Base-by-base conservation (phyloP, 2,329 filamentous ascomycete genomes). In the Aureobasidium sp. region DNA sequence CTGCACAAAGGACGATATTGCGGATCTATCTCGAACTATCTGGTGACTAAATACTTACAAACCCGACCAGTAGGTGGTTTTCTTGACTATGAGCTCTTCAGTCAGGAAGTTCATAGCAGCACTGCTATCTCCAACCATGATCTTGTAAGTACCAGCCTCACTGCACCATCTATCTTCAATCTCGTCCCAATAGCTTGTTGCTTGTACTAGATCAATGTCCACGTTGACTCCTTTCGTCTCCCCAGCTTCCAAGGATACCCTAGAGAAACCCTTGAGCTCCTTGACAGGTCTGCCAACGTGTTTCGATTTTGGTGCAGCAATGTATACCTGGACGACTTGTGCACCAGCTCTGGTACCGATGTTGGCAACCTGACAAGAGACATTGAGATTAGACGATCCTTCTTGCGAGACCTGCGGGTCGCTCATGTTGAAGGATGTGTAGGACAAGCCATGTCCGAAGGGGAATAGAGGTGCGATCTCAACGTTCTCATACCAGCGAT, bases 391-490 rank as follows among this genome's bases (percentile, higher is more conserved):
- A 3, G 36, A 38, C 31, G 51, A 40, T 4, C 16, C 31, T 8
- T 15, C 2, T 10, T 40, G 31, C 3, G 18, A 10, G 23, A 55
- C 4, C 15, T 29, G 15, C 2, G 47, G 33, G 16, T 38, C 11
- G 33, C 16, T 38, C 9, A 16, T 56, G 25, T 43, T 20, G 74
- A 94, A 96, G 1, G 79, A 86, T 0, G 93, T 93, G 79, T 95
- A 97, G 58, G 90, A 92, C 5, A 97, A 84, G 0, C 94, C 94
- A 66, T 90, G 94, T 0, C 94, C 94, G 71, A 97, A 97, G 50
- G 93, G 91, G 74, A 90, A 97, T 1, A 91, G 90, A 0, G 93
- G 93, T 9, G 83, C 83, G 66, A 94, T 89, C 55, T 83, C 82
- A 59, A 90, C 77, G 73, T 91, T 91, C 80, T 97, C 93, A 70